Conservation (phyloP, 2,329 filamentous ascomycete species). For the Pseudocercospora pini-densiflorae region DNA sequence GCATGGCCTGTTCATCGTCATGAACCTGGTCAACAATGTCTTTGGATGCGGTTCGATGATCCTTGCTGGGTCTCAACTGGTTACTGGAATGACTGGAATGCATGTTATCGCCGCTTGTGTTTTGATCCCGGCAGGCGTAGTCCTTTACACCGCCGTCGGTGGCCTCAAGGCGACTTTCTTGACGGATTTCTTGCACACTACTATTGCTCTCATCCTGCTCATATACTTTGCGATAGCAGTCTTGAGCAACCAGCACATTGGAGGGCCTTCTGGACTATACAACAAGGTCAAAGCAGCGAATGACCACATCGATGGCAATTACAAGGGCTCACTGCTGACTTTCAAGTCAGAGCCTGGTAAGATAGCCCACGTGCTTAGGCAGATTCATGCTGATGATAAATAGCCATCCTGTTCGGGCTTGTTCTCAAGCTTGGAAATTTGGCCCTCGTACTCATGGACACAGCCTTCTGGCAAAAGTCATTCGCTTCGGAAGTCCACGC, state of each 20-base stretch:
- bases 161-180: conserved; percentile 57
- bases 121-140: conserved; percentile 54
- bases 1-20: conserved; percentile 35
- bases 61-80: conserved; percentile 34
- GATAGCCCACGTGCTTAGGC: too few relatives aligned
- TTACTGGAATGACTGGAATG: conserved; percentile 51
- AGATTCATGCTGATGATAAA: too few relatives aligned
- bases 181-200: conserved; percentile 55
- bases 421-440: conserved; percentile 1
- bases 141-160: conserved; percentile 54
- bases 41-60: conserved; percentile 44
- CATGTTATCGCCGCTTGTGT: conserved; percentile 54
- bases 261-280: too few relatives aligned
- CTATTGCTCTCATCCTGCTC: conserved; percentile 53
- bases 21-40: conserved; percentile 43
- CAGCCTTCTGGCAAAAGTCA: conserved; percentile 55
- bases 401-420: too few relatives aligned
- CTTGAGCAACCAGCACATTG: too few relatives aligned
- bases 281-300: too few relatives aligned
- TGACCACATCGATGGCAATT: too few relatives aligned
- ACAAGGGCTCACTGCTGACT: too few relatives aligned
- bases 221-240: conserved; percentile 31
- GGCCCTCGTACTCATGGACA: conserved; percentile 2
- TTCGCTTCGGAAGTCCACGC: conserved; percentile 55
- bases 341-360: too few relatives aligned